Percentiles rank a stretch among this genome's conserved stretches.
phyloP scores from a whole-genome alignment of 208 protist genomes.

The Leishmania lainsoni region DNA sequence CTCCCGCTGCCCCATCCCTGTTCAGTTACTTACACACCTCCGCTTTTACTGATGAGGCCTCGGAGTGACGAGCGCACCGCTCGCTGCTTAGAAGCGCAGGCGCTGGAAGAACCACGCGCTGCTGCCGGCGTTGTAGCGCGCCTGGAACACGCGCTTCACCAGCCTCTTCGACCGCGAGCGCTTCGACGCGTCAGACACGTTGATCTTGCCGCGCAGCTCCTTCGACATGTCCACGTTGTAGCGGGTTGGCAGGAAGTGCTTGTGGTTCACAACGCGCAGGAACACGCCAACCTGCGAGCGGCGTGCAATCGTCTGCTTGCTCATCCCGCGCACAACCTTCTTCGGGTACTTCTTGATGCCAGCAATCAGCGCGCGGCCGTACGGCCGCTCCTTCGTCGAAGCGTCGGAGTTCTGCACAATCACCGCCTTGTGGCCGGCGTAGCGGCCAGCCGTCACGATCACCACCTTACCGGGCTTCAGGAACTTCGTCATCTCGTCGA shows the following conservation, averaged over 20 bases:
- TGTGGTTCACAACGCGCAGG: slow-evolving; percentile 98
- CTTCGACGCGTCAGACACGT: slow-evolving; percentile 89
- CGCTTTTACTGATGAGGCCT: not conserved
- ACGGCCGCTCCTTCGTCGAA: slow-evolving; percentile 90
- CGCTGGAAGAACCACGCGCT: slow-evolving; percentile 99
- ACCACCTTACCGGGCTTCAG: slow-evolving; percentile 98
- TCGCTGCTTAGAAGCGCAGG: slow-evolving; percentile 96
- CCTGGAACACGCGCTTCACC: slow-evolving; percentile 94
- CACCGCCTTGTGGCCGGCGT: slow-evolving; percentile 98
- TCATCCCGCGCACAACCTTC: slow-evolving; percentile 95
- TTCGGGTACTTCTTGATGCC: slow-evolving; percentile 97
- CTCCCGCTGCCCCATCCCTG: not conserved
- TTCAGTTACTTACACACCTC: not conserved
- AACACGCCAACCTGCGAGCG: slow-evolving; percentile 95
- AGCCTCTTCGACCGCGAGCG: slow-evolving; percentile 84
- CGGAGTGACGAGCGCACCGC: not conserved
- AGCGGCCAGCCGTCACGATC: slow-evolving; percentile 96
- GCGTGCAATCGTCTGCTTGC: slow-evolving; percentile 91
- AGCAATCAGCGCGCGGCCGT: slow-evolving; percentile 95
- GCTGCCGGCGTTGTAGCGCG: slow-evolving; percentile 95
- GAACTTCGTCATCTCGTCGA: slow-evolving; percentile 83
- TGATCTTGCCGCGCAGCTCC: slow-evolving; percentile 92
- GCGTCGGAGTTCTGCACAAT: slow-evolving; percentile 96
- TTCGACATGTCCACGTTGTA: slow-evolving; percentile 94
- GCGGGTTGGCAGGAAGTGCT: slow-evolving; percentile 98